Evolutionary conservation across 345 rosid genomes (phyloP).

Genomic region (Kernera saxatilis): DNA sequence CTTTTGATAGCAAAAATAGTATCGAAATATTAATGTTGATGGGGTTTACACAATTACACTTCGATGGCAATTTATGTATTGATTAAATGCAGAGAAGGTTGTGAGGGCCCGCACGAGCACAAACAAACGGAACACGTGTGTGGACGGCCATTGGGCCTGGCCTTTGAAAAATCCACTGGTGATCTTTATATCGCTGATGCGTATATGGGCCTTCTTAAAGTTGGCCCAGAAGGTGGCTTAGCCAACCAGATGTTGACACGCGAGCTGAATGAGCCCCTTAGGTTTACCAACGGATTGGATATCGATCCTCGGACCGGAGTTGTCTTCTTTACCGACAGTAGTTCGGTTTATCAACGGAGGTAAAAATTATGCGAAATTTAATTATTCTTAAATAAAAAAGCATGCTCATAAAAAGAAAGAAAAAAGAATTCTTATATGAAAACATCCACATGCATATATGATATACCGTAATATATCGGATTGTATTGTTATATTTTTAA

Average conservation of each 20-base stretch:
- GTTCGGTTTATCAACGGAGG: constrained; percentile 61
- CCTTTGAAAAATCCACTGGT: constrained; percentile 47
- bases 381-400: not conserved
- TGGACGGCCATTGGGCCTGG: constrained; percentile 74
- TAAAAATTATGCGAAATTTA: not conserved
- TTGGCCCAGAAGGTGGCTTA: constrained; percentile 67
- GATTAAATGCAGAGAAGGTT: constrained; percentile 31
- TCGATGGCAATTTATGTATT: not conserved
- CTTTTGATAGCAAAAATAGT: not conserved
- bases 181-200: constrained; percentile 77
- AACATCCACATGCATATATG: not conserved
- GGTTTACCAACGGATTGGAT: constrained; percentile 57
- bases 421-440: not conserved
- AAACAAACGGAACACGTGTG: constrained; percentile 59
- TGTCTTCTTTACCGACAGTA: constrained; percentile 73
- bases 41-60: not conserved
- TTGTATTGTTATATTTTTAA: no score
- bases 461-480: no score
- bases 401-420: not conserved
- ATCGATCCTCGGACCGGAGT: constrained; percentile 48
- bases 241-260: constrained; percentile 45
- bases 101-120: constrained; percentile 36
- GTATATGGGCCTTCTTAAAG: constrained; percentile 70
- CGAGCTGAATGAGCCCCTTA: constrained; percentile 37
- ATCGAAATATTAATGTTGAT: not conserved